Base-by-base conservation (phyloP, 2,329 filamentous ascomycete species). In the Furcasterigmium sp. region DNA sequence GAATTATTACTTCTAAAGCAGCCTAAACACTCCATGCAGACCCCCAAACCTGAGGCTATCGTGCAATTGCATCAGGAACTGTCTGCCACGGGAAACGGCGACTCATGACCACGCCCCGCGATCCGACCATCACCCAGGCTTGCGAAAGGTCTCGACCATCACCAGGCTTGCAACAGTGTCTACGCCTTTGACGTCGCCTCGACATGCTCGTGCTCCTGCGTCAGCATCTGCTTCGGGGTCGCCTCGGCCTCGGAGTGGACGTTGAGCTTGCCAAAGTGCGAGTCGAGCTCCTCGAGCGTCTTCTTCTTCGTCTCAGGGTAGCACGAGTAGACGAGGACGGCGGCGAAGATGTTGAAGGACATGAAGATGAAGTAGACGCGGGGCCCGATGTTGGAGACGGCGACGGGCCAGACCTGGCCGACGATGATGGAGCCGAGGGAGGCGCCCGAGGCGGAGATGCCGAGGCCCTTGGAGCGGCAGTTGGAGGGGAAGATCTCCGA, bases 241-340 rank as follows among this genome's bases (percentile, higher is more conserved):
- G 51, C 53, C 43, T 54, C 52, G 5, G 21, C 34, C 38, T 52
- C 51, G 4, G 51, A 47, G 42, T 53, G 49, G 9, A 56, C 41
- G 37, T 54, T 54, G 28, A 53, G 47, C 44, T 49, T 52, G 32
- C 53, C 53, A 45, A 56, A 56, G 42, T 56, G 53, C 41, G 52
- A 50, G 42, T 56, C 53, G 13, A 56, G 49, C 45, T 51, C 49
- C 41, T 51, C 49, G 15, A 51, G 43, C 2, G 76, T 76, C 59
- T 69, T 68, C 43, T 59, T 32, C 40, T 47, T 48, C 5, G 49
- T 51, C 45, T 51, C 49, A 11, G 49, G 49, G 45, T 53, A 56
- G 42, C 43, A 51, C 2, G 45, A 18, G 38, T 54, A 56, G 6
- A 56, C 51, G 9, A 54, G 46, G 10, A 54, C 36, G 5, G 45